Base-by-base conservation (phyloP, 176 grass and related monocot species). In the Neostapfia colusana region DNA sequence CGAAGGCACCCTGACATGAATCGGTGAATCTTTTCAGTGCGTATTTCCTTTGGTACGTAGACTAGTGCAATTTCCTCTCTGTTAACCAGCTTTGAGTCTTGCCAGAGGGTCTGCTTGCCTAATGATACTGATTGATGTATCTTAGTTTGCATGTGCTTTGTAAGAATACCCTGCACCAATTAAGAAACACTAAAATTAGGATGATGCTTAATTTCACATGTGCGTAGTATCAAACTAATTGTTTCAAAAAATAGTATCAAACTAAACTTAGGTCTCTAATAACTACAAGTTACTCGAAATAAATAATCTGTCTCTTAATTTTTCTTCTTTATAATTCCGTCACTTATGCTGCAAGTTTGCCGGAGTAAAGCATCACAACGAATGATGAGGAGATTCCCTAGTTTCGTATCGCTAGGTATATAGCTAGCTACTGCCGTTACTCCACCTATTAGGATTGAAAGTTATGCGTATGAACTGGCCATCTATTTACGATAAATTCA, bases 141-240 rank as follows among this genome's bases (percentile, higher is more conserved):
- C 25, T 37, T 45, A 74, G 12, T 67, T 14, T 63, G 20, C 51
- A 53, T 53, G 39, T 68, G 63, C 38, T 59, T 66, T 64, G 51
- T 45, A 45, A 45, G 43, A 63, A 3, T 7, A 6, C 27, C 0
- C 1, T n/a, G 4, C 2, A 7, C 40, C 41, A 35, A 37, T 18
- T 69, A 69, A 23, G 21, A 43, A 59, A 13, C 4, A 77, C 16
- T 70, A 15, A 24, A 31, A 23, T 24, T 20, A 11, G 10, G 25
- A 0, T 35, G 13, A 7, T 61, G 15, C 63, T 53, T 73, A 49
- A 46, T 38, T 70, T 60, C 20, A 8, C 15, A 23, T 8, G 7
- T 25, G 11, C 20, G 3, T 56, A 56, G 53, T 56, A 17, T 48
- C 65, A 35, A 62, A 46, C 15, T 77, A 37, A 81, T 31, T 31